Base-by-base conservation (phyloP, 305 asterid species). In the Solanum aculeatissimum region DNA sequence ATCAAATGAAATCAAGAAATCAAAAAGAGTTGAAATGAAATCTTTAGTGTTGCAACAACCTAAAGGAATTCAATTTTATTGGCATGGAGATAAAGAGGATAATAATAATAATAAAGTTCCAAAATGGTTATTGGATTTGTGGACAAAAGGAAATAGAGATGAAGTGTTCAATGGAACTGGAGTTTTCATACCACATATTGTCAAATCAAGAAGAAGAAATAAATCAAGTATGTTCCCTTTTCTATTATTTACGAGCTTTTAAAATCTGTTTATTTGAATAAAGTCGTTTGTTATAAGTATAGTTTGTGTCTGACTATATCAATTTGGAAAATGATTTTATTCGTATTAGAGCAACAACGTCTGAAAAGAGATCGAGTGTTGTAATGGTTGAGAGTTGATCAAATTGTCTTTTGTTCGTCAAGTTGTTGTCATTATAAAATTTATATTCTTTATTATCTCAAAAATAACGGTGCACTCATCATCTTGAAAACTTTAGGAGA, bases 161-260 rank as follows among this genome's bases (percentile, higher is more conserved):
- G 78, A 47, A 42, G 77, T 82, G 84, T 19, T 82, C 10, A 82
- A 89, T 78, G 97, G 97, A 4, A 93, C 98, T 0, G 97, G 98
- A 0, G 98, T 95, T 74, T 93, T 93, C 91, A 93, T 93, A 70
- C 98, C 98, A 54, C 97, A 92, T 83, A 85, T 89, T 63, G 66
- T 78, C 68, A 92, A 87, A 18, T 13, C 91, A 11, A 89, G 85
- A 79, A 89, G 87, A 70, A 92, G 89, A 86, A 74, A 82, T 72
- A 90, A 84, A 86, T 81, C 92, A 78, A 88, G 97, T 94, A 91
- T 7, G 93, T 85, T 3, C 2, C 19, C 38, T 51, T 70, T 80
- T 18, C 38, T 53, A 1, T 6, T 11, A 13, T 25, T 6, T 18
- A 1, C 16, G n/a, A 70, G n/a, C 53, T 70, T 70, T 0, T 5